Conservation (phyloP, 1,284 basidiomycete species). For the Chondrostereum purpureum region DNA sequence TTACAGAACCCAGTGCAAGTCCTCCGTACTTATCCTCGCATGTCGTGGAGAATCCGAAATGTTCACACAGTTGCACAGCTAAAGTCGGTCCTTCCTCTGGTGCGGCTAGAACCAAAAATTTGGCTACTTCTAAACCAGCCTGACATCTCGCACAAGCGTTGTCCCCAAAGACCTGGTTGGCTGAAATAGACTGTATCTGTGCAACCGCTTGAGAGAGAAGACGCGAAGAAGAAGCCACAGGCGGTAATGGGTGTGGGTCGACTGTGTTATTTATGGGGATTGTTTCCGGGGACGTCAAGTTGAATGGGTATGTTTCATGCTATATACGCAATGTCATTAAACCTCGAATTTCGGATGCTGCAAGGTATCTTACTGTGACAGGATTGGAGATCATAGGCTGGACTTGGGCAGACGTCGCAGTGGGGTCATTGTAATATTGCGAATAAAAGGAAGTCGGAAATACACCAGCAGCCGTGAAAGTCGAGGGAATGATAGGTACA, state of each 20-base stretch:
- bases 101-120: slow-evolving; percentile 60
- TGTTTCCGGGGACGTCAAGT: slow-evolving; percentile 51
- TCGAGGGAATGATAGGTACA: slow-evolving; percentile 32
- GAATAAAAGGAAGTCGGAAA: slow-evolving; percentile 60
- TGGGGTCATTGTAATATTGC: slow-evolving; percentile 68
- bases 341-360: no score
- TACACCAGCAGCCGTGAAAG: slow-evolving; percentile 51
- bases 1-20: slow-evolving; percentile 46
- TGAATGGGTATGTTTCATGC: slow-evolving; percentile 50
- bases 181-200: slow-evolving; percentile 48
- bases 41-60: slow-evolving; percentile 46
- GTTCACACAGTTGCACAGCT: slow-evolving; percentile 54
- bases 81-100: slow-evolving; percentile 57
- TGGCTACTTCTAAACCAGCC: slow-evolving; percentile 54
- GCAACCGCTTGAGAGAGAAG: slow-evolving; percentile 44
- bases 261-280: slow-evolving; percentile 51
- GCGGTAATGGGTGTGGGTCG: slow-evolving; percentile 64
- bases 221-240: slow-evolving; percentile 34
- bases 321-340: slow-evolving; percentile 18
- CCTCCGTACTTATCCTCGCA: slow-evolving; percentile 45
- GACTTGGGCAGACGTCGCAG: slow-evolving; percentile 58
- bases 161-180: slow-evolving; percentile 42
- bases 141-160: slow-evolving; percentile 59
- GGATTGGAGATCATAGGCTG: slow-evolving; percentile 69
- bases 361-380: slow-evolving; percentile 38